A percentile compares a stretch with the other conserved stretches of the same genome.
phyloP scores from a whole-genome alignment of 306 rosid genomes.

The Astragalus membranaceus region DNA sequence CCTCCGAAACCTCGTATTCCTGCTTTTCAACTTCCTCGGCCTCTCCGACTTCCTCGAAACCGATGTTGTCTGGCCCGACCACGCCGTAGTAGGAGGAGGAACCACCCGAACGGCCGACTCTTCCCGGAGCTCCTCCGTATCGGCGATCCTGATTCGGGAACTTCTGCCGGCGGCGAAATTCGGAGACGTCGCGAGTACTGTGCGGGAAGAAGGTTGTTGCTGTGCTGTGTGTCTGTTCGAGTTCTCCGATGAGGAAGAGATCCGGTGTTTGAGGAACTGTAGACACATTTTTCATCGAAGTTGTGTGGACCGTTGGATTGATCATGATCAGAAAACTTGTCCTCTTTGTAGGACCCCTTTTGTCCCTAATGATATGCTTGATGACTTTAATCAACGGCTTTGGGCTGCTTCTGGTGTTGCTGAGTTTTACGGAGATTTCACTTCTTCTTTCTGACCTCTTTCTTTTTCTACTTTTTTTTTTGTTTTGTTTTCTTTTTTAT shows the following conservation, averaged over 20 bases:
- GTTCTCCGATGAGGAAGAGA: slow-evolving; percentile 63
- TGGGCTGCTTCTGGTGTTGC: slow-evolving; percentile 65
- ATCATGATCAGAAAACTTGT: slow-evolving; percentile 84
- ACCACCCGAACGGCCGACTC: slow-evolving; percentile 15
- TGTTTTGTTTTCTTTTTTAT: not conserved
- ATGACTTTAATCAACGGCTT: slow-evolving; percentile 70
- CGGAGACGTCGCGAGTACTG: slow-evolving; percentile 21
- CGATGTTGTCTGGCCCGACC: slow-evolving; percentile 38
- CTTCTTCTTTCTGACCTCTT: slow-evolving; percentile 15
- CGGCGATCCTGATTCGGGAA: slow-evolving; percentile 66
- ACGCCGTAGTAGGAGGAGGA: not conserved
- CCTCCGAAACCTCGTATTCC: slow-evolving; percentile 53
- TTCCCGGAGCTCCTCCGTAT: slow-evolving; percentile 28
- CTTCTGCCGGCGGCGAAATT: slow-evolving; percentile 59
- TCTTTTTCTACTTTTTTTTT: not conserved
- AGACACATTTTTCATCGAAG: slow-evolving; percentile 77
- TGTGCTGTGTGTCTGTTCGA: slow-evolving; percentile 85
- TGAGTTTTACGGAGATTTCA: slow-evolving; percentile 47
- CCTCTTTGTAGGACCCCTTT: slow-evolving; percentile 80
- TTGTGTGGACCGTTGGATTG: slow-evolving; percentile 96
- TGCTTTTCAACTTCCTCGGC: slow-evolving; percentile 60
- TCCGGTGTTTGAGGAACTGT: slow-evolving; percentile 76
- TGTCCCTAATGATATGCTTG: slow-evolving; percentile 60
- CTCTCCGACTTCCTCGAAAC: slow-evolving; percentile 68
- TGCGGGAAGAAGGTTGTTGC: slow-evolving; percentile 10